Percentiles rank a stretch among this genome's conserved stretches.
Evolutionary conservation across 2,329 filamentous ascomycete species (phyloP).

Genomic region (Trichoderma sp.): DNA sequence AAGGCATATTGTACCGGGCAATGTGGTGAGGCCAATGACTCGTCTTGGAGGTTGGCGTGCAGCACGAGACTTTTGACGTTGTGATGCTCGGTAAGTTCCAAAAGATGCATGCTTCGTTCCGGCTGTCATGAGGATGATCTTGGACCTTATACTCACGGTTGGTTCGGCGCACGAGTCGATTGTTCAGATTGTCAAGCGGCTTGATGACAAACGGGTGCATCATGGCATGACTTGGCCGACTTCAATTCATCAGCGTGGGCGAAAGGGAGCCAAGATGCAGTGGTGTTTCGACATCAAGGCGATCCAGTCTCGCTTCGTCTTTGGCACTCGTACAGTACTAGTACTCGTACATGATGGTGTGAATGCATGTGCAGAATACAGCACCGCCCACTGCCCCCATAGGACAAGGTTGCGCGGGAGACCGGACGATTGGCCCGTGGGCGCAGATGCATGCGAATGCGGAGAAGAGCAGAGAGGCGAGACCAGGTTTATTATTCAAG

Average conservation of each 20-base stretch:
- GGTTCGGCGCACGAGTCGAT: neutral
- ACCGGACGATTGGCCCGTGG: neutral
- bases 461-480: neutral
- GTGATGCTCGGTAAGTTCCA: neutral
- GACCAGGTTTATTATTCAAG: neutral
- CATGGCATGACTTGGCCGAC: neutral
- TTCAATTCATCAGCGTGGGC: neutral
- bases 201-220: neutral
- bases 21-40: slow-evolving; percentile 13
- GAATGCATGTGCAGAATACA: neutral
- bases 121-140: neutral
- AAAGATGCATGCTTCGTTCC: neutral
- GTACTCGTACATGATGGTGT: neutral
- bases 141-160: too few species aligned
- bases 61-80: neutral
- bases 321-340: too few species aligned
- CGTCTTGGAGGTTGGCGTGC: neutral
- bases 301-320: neutral
- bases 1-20: neutral
- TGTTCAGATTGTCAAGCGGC: neutral
- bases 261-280: neutral
- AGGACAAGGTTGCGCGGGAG: neutral
- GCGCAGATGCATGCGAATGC: neutral
- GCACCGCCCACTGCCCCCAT: slow-evolving; percentile 5
- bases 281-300: neutral